phyloP scores from a whole-genome alignment of 2,329 filamentous ascomycete genomes.

The Cryphonectria nitschkei region DNA sequence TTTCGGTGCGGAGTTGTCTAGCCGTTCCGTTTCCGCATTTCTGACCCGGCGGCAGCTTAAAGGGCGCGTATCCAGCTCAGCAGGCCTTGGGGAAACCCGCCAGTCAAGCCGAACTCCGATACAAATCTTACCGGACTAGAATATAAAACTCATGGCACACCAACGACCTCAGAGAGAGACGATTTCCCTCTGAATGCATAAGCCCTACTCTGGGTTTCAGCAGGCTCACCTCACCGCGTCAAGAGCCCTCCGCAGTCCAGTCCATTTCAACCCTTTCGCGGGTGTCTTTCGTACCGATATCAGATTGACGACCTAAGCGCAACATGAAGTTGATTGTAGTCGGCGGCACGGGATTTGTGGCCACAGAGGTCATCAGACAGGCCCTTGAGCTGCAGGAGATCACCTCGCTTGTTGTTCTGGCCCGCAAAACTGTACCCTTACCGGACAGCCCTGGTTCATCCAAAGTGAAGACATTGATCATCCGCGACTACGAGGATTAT shows the following conservation, averaged over 20 bases:
- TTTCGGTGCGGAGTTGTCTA: not conserved
- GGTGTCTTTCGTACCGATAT: not conserved
- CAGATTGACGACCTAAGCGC: not conserved
- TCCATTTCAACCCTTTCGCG: not conserved
- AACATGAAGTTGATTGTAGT: conserved; percentile 49
- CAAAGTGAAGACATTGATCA: conserved; percentile 41
- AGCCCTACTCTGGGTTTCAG: not conserved
- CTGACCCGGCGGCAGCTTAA: not conserved
- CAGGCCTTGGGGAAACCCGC: not conserved
- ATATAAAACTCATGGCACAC: not conserved
- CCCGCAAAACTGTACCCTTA: conserved; percentile 41
- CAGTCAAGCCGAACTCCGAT: not conserved
- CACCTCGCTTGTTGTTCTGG: conserved; percentile 46
- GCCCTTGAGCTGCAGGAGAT: conserved; percentile 41
- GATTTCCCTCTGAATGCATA: not conserved
- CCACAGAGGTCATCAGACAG: conserved; percentile 48
- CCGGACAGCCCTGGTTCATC: conserved; percentile 17
- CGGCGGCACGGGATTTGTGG: conserved; percentile 48
- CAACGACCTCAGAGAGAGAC: not conserved
- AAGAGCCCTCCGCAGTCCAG: not conserved
- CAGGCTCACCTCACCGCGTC: not conserved
- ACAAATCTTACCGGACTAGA: not conserved
- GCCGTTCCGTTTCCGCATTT: not conserved
- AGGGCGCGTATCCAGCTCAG: not conserved
- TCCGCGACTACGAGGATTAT: conserved; percentile 47